Evolutionary conservation across 495 filamentous ascomycete genomes (phyloP), one percentile per base, ranked within the genome.

Genomic region (Podospora appendiculata): DNA sequence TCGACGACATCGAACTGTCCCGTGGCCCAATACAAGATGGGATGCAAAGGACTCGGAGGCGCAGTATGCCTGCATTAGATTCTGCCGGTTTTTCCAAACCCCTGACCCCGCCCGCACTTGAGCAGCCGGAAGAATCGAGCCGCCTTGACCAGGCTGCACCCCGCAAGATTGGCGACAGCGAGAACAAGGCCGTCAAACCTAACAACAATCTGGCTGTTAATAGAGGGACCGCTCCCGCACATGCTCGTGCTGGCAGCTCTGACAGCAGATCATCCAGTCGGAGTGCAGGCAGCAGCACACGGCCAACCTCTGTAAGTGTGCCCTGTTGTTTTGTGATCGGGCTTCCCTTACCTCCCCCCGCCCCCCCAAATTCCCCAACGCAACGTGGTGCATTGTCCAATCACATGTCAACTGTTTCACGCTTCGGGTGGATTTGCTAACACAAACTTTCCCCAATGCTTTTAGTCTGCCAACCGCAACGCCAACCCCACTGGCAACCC

Each of bases 1-100:
- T 72, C 50, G 81, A 84, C 62, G 81, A 84, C 53, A 74, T 77
- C 63, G 71, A 68, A 38, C 56, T 83, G 41, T 62, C 72, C 38
- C 71, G 67, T 41, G 71, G 67, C 35, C 58, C 65, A 12, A 42
- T 66, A 35, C 72, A 78, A 14, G 89, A 92, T 45, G 73, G 83
- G 46, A 80, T 85, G 9, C 88, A 88, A 66, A 79, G 86, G 55
- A 88, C 90, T 70, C 76, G 90, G 55, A 80, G 90, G 60, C 79
- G 90, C 50, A 96, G 90, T 64, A 79, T 90, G 74, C 87, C 88
- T 50, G 87, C 80, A 45, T 78, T 95, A 59, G 89, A 93, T 70
- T 80, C 82, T 58, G 65, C 70, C 53, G 77, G 79, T 55, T 79
- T 74, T 63, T 61, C 69, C 52, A 63, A 55, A 51, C 61, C 66